Conservation (phyloP, 345 rosid genomes). For the Limnanthes douglasii region DNA sequence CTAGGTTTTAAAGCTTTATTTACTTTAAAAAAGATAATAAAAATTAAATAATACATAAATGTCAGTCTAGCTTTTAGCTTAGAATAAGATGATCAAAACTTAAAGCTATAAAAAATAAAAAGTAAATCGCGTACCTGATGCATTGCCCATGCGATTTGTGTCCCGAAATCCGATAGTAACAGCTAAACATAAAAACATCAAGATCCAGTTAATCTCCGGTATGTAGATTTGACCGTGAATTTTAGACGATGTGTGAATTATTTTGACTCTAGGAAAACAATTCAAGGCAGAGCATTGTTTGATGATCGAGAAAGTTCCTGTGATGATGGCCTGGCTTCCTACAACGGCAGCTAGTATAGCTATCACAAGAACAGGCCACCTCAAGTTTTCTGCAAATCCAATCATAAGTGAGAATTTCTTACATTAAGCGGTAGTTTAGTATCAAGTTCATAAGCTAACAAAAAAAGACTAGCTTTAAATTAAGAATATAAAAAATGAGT, state of each 20-base stretch:
- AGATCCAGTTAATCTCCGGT: constrained; percentile 87
- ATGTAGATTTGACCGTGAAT: constrained; percentile 92
- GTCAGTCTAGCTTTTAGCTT: background rate
- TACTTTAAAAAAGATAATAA: too few relatives aligned
- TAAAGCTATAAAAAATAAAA: background rate
- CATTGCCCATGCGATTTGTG: constrained; percentile 71
- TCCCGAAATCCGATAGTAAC: constrained; percentile 87
- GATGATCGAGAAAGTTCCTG: constrained; percentile 86
- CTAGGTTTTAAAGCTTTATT: too few relatives aligned
- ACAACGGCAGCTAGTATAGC: constrained; percentile 94
- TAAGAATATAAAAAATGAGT: too few relatives aligned
- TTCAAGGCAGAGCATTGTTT: constrained; percentile 80
- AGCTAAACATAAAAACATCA: constrained; percentile 80
- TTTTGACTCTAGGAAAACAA: constrained; percentile 80
- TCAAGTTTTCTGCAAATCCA: constrained; percentile 30
- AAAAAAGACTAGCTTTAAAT: too few relatives aligned
- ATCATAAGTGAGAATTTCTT: too few relatives aligned
- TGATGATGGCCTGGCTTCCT: constrained; percentile 88
- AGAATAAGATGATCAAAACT: background rate
- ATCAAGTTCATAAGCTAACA: too few relatives aligned
- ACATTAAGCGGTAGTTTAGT: too few relatives aligned
- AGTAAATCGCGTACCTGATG: constrained; percentile 46
- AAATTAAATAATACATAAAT: background rate
- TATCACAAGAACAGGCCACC: constrained; percentile 87
- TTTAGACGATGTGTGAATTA: constrained; percentile 79